phyloP scores from a whole-genome alignment of 768 basidiomycete genomes.

The Pleurotus pulmonarius region DNA sequence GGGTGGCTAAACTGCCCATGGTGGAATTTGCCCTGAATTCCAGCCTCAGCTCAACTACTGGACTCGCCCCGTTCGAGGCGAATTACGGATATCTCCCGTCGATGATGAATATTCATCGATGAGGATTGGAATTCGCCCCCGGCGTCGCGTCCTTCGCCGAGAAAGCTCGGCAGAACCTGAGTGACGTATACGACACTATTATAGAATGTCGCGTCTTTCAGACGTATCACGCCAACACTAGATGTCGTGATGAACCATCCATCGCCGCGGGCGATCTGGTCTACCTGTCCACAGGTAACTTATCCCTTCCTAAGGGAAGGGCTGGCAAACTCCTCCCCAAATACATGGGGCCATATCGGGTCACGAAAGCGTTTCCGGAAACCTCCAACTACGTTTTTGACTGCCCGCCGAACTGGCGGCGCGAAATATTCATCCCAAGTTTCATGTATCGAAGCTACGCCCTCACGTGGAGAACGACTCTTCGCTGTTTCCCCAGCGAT shows the following conservation, averaged over 20 bases:
- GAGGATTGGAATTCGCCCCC: not conserved
- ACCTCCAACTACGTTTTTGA: slow-evolving; percentile 23
- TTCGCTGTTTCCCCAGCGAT: slow-evolving; percentile 27
- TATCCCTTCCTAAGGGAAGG: slow-evolving; percentile 26
- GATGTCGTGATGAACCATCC: slow-evolving; percentile 9
- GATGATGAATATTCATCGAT: slow-evolving; percentile 14
- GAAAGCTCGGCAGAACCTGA: slow-evolving; percentile 7
- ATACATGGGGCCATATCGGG: slow-evolving; percentile 34
- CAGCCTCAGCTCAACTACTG: slow-evolving; percentile 11
- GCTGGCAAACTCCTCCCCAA: slow-evolving; percentile 31
- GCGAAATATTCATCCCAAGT: slow-evolving; percentile 27
- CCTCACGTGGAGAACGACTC: slow-evolving; percentile 25
- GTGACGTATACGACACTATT: slow-evolving; percentile 25
- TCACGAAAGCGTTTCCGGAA: slow-evolving; percentile 15
- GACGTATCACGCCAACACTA: slow-evolving; percentile 24
- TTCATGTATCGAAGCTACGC: slow-evolving; percentile 28
- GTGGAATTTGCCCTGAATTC: slow-evolving; percentile 32
- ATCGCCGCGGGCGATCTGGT: slow-evolving; percentile 22
- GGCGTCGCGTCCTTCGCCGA: slow-evolving; percentile 22
- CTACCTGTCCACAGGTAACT: slow-evolving; percentile 32
- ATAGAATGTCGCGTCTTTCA: slow-evolving; percentile 27
- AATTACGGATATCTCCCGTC: slow-evolving; percentile 13
- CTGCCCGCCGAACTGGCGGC: slow-evolving; percentile 18
- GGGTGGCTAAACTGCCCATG: slow-evolving; percentile 14
- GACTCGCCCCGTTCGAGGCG: not conserved